Base-by-base conservation (phyloP, 495 filamentous ascomycete genomes). In the Hyaloscypha bicolor region DNA sequence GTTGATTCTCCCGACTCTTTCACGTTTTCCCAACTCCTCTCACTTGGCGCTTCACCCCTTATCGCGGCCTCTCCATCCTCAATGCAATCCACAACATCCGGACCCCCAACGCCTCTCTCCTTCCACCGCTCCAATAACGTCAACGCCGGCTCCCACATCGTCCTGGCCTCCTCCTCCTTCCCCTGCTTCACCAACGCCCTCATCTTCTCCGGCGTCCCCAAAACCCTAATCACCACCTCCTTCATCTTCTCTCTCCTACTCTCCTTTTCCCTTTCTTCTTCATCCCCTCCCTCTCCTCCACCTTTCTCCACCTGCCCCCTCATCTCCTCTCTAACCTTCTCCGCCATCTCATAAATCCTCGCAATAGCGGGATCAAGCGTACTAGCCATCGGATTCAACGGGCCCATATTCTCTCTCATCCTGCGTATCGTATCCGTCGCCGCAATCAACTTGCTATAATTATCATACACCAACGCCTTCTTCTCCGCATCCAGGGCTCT, bases 381-480 rank as follows among this genome's bases (percentile, higher is more conserved):
- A 55, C 85, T 84, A 0, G 89, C 88, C 70, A 88, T 86, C 21
- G 90, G 87, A 55, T 86, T 86, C 62, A 91, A 72, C n/a, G 87
- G 88, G 65, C 90, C 88, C 90, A 92, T 93, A 71, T 87, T 90
- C 22, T 82, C 79, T 45, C 90, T 78, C 91, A 94, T 94, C 78
- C 88, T 90, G 30, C 92, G 85, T 74, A 99, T 99, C 14, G 94
- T 98, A 76, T 97, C 93, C 16, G 96, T 97, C 19, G 95, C 95
- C 21, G 87, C 86, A 68, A 99, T 97, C 72, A 99, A 80, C 80
- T 97, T 98, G 68, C 88, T 92, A 77, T 97, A 99, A 76, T 99
- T 99, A 76, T 99, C 95, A 76, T 99, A 99, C 5, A 99, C 95
- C 51, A 99, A 81, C 29, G 95, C 93, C 78, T 99, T 99, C 73